Conservation (phyloP, 78 protist genomes). For the Dictyostelium intermedium region DNA sequence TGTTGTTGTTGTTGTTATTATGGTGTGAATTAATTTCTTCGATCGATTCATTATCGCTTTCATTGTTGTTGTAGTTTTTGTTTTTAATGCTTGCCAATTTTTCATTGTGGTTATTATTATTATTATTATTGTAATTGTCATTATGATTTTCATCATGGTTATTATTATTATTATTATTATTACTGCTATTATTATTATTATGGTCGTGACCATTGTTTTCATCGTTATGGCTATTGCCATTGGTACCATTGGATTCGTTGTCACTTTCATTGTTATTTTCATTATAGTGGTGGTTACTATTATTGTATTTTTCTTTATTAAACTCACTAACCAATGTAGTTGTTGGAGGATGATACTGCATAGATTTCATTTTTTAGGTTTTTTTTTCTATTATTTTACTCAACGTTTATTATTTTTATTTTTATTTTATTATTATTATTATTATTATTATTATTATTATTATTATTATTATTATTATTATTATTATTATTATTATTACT, state of each 20-base stretch:
- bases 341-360: not conserved
- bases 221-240: not conserved
- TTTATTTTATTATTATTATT: not conserved
- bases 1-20: not conserved
- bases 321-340: not conserved
- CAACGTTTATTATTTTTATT: not conserved
- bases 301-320: not conserved
- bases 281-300: not conserved
- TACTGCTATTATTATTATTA: not conserved
- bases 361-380: not conserved
- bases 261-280: not conserved
- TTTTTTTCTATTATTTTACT: not conserved
- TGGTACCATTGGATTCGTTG: not conserved
- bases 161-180: not conserved
- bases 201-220: not conserved
- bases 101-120: not conserved
- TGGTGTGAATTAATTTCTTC: not conserved
- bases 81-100: not conserved
- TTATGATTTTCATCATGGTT: not conserved
- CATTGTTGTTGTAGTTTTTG: not conserved
- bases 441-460: not conserved
- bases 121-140: not conserved
- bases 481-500: not conserved
- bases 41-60: not conserved
- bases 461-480: not conserved